These are phyloP conservation scores for Plicaturopsis crispa DNA, from an alignment of 768 basidiomycete genomes.

Conservation along the genomic window DNA sequence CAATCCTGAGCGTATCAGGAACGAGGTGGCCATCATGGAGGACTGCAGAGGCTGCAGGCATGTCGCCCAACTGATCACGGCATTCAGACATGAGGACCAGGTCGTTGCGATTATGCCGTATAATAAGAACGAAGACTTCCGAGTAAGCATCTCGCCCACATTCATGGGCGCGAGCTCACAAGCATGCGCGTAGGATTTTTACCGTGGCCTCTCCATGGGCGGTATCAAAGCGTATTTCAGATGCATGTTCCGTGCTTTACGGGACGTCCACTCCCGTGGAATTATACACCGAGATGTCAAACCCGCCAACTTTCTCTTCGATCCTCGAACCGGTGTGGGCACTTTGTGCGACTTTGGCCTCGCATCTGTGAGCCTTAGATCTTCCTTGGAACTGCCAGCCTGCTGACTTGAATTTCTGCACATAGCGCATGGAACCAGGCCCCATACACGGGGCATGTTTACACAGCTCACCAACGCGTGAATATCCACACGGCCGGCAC, in stretches of 20 bases:
- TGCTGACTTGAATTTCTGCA: neutral
- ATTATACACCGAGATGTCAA: slow-evolving; percentile 98
- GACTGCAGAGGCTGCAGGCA: slow-evolving; percentile 80
- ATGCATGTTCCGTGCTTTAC: slow-evolving; percentile 83
- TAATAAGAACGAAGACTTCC: slow-evolving; percentile 86
- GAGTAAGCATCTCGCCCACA: slow-evolving; percentile 46
- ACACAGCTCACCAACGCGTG: slow-evolving; percentile 59
- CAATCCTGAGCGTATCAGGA: slow-evolving; percentile 84
- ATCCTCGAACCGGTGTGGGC: slow-evolving; percentile 75
- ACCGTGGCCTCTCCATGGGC: slow-evolving; percentile 59
- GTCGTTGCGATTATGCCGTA: slow-evolving; percentile 94
- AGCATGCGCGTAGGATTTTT: slow-evolving; percentile 56
- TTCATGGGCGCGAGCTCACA: slow-evolving; percentile 1
- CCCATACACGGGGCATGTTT: slow-evolving; percentile 56
- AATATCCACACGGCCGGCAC: slow-evolving; percentile 65
- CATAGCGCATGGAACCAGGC: slow-evolving; percentile 50
- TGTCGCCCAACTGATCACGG: slow-evolving; percentile 89
- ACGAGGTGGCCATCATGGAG: slow-evolving; percentile 89
- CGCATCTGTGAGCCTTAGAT: slow-evolving; percentile 77
- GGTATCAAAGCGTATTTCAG: slow-evolving; percentile 84
- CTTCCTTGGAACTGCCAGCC: neutral
- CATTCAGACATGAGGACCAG: slow-evolving; percentile 86
- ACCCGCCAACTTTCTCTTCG: slow-evolving; percentile 94
- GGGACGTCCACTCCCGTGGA: slow-evolving; percentile 78
- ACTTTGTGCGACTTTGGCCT: slow-evolving; percentile 93